phyloP scores from a whole-genome alignment of 768 basidiomycete species.

The Psilocybe cubensis region DNA sequence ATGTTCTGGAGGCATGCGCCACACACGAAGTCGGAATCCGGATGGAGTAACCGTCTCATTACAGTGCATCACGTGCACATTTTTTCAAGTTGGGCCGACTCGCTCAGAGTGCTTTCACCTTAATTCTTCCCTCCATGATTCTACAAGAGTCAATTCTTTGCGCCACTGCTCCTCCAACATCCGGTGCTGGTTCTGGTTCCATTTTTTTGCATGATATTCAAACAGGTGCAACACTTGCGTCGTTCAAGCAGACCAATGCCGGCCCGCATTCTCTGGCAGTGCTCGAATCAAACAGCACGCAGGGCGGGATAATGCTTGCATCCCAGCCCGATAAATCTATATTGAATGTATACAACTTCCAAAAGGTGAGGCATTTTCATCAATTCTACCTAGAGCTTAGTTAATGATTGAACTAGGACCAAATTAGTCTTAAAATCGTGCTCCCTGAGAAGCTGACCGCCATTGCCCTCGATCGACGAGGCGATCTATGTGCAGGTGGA shows the following conservation, averaged over 20 bases:
- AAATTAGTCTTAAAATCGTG: constrained; percentile 83
- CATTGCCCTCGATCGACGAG: constrained; percentile 72
- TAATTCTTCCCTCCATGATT: constrained; percentile 43
- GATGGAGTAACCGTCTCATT: background rate
- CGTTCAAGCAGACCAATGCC: constrained; percentile 87
- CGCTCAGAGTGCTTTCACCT: background rate
- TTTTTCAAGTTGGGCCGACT: constrained; percentile 9
- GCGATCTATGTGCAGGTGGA: constrained; percentile 84
- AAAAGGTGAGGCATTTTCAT: constrained; percentile 64
- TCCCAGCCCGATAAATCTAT: constrained; percentile 89
- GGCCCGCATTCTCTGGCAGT: constrained; percentile 66
- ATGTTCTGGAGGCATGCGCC: constrained; percentile 34
- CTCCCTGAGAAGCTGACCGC: constrained; percentile 90
- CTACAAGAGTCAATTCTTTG: constrained; percentile 74
- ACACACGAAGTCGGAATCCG: constrained; percentile 20
- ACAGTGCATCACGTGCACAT: constrained; percentile 28
- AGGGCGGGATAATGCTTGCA: constrained; percentile 85
- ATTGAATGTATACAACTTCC: constrained; percentile 89
- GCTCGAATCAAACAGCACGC: constrained; percentile 66
- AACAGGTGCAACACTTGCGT: constrained; percentile 72
- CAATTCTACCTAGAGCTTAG: constrained; percentile 1
- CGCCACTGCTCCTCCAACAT: constrained; percentile 53
- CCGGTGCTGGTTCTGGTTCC: constrained; percentile 56
- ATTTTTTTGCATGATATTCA: constrained; percentile 84
- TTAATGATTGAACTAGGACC: constrained; percentile 62